Conservation (phyloP, 768 basidiomycete genomes). For the Lactarius indigo region DNA sequence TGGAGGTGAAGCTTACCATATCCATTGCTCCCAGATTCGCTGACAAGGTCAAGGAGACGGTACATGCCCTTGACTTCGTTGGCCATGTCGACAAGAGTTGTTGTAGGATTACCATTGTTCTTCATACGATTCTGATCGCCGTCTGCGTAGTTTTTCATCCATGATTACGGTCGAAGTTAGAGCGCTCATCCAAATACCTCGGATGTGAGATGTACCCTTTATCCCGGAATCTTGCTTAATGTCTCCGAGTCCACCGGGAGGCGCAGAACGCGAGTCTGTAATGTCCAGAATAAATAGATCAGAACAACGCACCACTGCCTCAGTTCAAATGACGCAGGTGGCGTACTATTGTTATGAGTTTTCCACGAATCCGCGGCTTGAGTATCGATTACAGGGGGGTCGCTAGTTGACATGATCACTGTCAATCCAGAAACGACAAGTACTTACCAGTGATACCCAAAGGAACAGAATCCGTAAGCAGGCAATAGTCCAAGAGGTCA, state of each 20-base stretch:
- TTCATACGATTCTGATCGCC: background rate
- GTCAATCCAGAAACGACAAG: background rate
- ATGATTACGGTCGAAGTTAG: background rate
- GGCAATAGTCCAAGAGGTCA: no score
- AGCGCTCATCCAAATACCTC: background rate
- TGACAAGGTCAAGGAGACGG: constrained; percentile 50
- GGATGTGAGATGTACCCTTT: background rate
- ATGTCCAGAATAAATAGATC: background rate
- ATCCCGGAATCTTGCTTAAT: background rate
- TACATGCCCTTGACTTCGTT: constrained; percentile 42
- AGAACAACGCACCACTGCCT: background rate
- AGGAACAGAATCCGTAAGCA: no score
- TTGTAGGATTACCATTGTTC: background rate
- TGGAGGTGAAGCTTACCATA: constrained; percentile 38
- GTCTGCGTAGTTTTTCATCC: background rate
- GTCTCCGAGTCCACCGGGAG: background rate
- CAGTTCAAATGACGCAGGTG: background rate
- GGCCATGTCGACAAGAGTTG: background rate
- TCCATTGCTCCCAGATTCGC: constrained; percentile 46
- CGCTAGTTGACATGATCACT: background rate
- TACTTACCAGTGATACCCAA: background rate
- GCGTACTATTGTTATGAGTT: background rate
- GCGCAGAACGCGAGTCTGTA: background rate
- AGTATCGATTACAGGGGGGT: background rate
- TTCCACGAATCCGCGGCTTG: background rate